Evolutionary conservation across 1,139 yeast genomes (phyloP).

Genomic region (Magnusiomyces suaveolens): DNA sequence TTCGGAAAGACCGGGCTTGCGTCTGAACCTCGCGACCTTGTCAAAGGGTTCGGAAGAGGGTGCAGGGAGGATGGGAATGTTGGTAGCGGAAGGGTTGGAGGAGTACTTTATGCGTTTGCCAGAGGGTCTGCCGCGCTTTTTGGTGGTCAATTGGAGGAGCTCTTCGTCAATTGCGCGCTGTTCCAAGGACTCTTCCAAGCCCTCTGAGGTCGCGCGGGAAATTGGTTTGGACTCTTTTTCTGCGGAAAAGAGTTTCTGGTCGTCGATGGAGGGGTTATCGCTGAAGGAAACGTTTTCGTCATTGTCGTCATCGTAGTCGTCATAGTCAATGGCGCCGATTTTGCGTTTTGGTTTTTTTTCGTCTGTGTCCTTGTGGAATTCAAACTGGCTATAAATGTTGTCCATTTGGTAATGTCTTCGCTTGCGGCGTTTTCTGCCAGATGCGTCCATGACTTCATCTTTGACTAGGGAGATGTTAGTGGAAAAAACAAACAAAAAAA

Average conservation of each 20-base stretch:
- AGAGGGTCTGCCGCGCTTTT: neutral
- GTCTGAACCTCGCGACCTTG: too few species aligned
- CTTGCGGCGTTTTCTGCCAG: slow-evolving; percentile 9
- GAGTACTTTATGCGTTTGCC: neutral
- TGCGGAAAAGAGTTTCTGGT: neutral
- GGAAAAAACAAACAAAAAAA: neutral
- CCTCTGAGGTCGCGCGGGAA: neutral
- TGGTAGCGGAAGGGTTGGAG: neutral
- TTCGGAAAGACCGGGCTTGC: neutral
- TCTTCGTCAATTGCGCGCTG: neutral
- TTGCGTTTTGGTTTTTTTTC: neutral
- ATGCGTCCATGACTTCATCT: neutral
- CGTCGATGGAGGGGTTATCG: neutral
- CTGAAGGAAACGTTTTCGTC: slow-evolving; percentile 2
- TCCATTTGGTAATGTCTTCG: slow-evolving; percentile 15
- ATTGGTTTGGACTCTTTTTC: neutral
- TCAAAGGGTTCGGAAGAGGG: neutral
- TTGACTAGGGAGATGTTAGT: neutral
- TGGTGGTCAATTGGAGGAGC: neutral
- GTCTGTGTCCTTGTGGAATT: neutral
- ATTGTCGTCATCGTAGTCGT: slow-evolving; percentile 1
- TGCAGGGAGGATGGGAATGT: neutral
- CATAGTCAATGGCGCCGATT: neutral
- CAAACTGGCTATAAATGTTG: slow-evolving; percentile 10
- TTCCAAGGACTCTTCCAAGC: neutral